phyloP scores from a whole-genome alignment of 371 early-diverging fungal genomes.

The Mucor sp. region DNA sequence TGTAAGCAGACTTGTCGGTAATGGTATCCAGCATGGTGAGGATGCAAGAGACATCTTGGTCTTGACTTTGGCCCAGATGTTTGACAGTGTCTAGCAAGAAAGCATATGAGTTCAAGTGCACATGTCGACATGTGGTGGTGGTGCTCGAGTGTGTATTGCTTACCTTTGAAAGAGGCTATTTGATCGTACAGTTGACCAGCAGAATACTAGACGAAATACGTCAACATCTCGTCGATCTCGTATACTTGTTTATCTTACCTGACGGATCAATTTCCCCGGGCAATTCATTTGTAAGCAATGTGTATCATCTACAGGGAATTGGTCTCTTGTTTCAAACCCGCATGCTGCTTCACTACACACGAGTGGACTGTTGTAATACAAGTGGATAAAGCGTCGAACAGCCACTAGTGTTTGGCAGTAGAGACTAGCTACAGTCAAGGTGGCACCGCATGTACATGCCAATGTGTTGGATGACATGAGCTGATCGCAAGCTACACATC shows the following conservation, averaged over 20 bases:
- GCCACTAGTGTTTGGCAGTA: neutral
- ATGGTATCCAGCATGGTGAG: too few relatives aligned
- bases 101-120: too few relatives aligned
- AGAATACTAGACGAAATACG: neutral
- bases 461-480: neutral
- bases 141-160: too few relatives aligned
- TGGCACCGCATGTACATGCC: neutral
- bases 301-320: neutral
- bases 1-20: too few relatives aligned
- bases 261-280: neutral
- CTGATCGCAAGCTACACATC: neutral
- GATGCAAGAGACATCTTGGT: too few relatives aligned
- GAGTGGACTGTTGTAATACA: neutral
- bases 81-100: too few relatives aligned
- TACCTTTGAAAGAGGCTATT: neutral
- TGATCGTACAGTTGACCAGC: neutral
- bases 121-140: too few relatives aligned
- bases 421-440: neutral
- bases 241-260: neutral
- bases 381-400: neutral
- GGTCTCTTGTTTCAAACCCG: neutral
- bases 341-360: neutral
- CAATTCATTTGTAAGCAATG: neutral
- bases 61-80: too few relatives aligned
- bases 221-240: neutral